phyloP scores from a whole-genome alignment of 208 protist genomes.

The Trypanosomatidae sp. region DNA sequence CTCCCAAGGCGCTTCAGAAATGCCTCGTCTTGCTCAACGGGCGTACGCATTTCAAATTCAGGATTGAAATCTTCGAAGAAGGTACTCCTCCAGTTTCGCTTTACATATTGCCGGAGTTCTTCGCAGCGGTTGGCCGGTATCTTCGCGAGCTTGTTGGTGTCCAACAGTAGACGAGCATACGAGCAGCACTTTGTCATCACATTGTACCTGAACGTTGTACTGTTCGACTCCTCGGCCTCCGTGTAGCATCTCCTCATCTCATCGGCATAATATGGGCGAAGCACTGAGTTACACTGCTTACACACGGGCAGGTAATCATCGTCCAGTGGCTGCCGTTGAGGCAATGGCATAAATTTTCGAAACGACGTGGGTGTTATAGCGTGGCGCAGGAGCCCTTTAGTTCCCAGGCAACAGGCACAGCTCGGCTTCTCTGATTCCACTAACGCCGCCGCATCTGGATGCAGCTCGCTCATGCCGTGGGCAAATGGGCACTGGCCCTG shows the following conservation, averaged over 20 bases:
- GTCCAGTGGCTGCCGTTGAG: conserved; percentile 11
- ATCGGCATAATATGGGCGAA: conserved; percentile 27
- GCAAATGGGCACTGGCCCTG: conserved; percentile 47
- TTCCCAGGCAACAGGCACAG: conserved; percentile 41
- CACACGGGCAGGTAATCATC: conserved; percentile 44
- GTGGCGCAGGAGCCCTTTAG: conserved; percentile 30
- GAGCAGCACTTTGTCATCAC: conserved; percentile 23
- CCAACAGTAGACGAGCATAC: conserved; percentile 35
- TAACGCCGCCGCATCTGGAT: conserved; percentile 22
- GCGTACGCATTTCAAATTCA: conserved; percentile 5
- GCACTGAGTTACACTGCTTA: conserved; percentile 31
- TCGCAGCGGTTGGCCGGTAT: conserved; percentile 20
- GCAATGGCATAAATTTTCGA: conserved; percentile 32
- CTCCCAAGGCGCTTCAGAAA: conserved; percentile 23
- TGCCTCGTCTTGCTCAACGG: conserved; percentile 3
- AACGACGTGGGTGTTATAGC: conserved; percentile 47
- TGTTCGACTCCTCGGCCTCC: conserved; percentile 12
- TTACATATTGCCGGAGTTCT: conserved; percentile 28
- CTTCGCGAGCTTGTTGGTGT: conserved; percentile 13
- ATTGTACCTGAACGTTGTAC: not conserved
- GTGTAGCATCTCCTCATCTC: conserved; percentile 33
- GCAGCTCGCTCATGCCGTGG: conserved; percentile 48
- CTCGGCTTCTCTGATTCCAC: conserved; percentile 18
- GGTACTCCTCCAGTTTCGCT: conserved; percentile 29
- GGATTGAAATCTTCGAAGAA: conserved; percentile 26